Percentiles rank a stretch among this genome's conserved stretches.
These are phyloP conservation scores for Cadophora sp. DNA, from an alignment of 2,329 filamentous ascomycete genomes.

Conservation along the genomic window DNA sequence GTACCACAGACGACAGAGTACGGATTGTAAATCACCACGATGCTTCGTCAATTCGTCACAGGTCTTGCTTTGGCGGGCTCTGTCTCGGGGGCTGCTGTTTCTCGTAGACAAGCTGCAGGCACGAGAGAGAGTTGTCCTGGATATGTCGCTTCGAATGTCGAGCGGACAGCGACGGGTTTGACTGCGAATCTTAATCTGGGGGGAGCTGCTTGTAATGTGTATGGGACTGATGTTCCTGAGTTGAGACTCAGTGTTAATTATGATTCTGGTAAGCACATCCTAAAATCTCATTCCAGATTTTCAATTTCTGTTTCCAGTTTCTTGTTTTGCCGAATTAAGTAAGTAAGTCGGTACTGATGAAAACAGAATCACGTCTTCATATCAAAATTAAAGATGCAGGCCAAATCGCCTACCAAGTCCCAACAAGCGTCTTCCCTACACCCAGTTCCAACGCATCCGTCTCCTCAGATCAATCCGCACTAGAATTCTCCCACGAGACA, in stretches of 20 bases:
- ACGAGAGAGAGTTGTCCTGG: conserved; percentile 52
- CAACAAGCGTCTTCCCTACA: conserved; percentile 6
- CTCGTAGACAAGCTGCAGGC: neutral
- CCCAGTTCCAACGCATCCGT: conserved; percentile 4
- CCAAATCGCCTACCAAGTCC: conserved; percentile 59
- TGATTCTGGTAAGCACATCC: conserved; percentile 58
- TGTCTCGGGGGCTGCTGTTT: conserved; percentile 6
- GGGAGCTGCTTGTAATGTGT: conserved; percentile 64
- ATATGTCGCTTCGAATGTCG: conserved; percentile 58
- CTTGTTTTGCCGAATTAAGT: too few relatives aligned
- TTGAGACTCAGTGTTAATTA: conserved; percentile 66
- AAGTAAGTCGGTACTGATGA: neutral
- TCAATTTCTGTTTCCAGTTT: conserved; percentile 34
- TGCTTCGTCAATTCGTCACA: conserved; percentile 16
- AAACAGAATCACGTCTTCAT: conserved; percentile 56
- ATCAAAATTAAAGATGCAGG: conserved; percentile 67
- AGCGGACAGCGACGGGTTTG: conserved; percentile 51
- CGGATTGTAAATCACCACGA: neutral
- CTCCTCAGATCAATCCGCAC: neutral
- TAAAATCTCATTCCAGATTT: too few relatives aligned
- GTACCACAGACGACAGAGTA: neutral
- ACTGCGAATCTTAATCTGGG: conserved; percentile 65
- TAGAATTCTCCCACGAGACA: conserved; percentile 30
- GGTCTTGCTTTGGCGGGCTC: conserved; percentile 9
- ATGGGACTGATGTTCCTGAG: conserved; percentile 62